Base-by-base conservation (phyloP, 2,329 filamentous ascomycete species). In the Pleurostoma richardsiae region DNA sequence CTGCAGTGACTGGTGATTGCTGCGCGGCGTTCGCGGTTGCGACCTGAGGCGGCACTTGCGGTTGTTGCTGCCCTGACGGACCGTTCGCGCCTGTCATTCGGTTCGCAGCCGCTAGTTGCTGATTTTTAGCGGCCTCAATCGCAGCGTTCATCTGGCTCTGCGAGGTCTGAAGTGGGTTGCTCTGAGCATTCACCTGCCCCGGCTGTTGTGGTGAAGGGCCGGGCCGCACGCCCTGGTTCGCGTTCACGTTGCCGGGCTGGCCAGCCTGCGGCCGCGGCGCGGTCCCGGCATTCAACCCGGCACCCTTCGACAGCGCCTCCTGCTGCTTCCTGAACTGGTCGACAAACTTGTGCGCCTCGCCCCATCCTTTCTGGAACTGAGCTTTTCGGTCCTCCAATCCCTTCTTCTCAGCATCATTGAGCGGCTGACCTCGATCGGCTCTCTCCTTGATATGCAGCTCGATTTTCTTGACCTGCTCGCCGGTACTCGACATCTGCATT, bases 351-450 rank as follows among this genome's bases (percentile, higher is more conserved):
- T 72, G 67, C 0, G 75, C 73, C 3, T 78, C 73, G 0, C 57
- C 57, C 50, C 77, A 68, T 6, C 63, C 51, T 51, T 76, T 79
- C 11, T 70, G 60, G 8, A 71, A 59, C 11, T 66, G 59, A 2
- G 72, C 72, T 49, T 70, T 73, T 39, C 68, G 67, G 2, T 72
- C 64, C 39, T 71, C 65, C 10, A 69, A 64, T 28, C 69, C 65
- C 46, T 70, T 72, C 30, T 70, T 56, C 43, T 80, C 76, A 3
- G 79, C 75, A 1, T 73, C 61, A 4, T 65, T 68, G 10, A 78
- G 58, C 0, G 69, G 62, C 26, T 67, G 69, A 3, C 72, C 72
- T 28, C 68, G 68, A 4, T 69, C 63, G 10, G 64, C 59, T 27
- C 73, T 63, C 19, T 73, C 69, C 42, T 70, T 70, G 26, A 71